Conservation (phyloP, 352 stramenopile genomes). For the Phytophthora tentaculata region DNA sequence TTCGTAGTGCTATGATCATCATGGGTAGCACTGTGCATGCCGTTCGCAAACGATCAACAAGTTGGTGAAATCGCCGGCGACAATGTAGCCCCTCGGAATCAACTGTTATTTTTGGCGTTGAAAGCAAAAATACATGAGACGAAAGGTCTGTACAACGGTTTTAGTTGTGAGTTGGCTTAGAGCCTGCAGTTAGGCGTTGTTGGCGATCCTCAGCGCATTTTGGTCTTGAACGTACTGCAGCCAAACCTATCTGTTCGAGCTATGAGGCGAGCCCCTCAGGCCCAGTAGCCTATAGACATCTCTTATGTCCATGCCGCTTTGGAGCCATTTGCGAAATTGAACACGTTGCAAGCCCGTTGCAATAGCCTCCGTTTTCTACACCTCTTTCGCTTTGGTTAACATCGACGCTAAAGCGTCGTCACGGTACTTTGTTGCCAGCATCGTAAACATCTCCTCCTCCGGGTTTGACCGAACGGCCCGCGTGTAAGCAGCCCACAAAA, state of each 20-base stretch:
- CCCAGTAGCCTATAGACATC: neutral
- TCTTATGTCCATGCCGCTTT: neutral
- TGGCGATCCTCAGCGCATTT: neutral
- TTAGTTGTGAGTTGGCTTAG: too few relatives aligned
- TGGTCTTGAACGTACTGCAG: neutral
- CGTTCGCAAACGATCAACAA: too few relatives aligned
- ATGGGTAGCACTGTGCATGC: neutral
- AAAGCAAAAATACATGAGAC: too few relatives aligned
- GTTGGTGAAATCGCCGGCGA: too few relatives aligned
- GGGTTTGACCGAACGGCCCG: neutral
- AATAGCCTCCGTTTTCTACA: neutral
- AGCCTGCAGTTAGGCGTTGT: neutral
- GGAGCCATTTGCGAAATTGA: neutral
- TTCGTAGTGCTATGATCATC: neutral
- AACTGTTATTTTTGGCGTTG: neutral
- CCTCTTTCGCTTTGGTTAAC: neutral
- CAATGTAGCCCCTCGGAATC: neutral
- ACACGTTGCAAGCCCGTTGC: neutral
- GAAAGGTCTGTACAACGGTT: too few relatives aligned
- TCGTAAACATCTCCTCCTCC: neutral
- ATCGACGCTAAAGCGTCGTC: neutral
- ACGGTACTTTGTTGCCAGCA: neutral
- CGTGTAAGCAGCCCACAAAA: neutral
- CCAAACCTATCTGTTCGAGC: neutral
- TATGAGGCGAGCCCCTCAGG: neutral